Evolutionary conservation across 805 yeast species (phyloP).

Genomic region (Metschnikowia cubensis): DNA sequence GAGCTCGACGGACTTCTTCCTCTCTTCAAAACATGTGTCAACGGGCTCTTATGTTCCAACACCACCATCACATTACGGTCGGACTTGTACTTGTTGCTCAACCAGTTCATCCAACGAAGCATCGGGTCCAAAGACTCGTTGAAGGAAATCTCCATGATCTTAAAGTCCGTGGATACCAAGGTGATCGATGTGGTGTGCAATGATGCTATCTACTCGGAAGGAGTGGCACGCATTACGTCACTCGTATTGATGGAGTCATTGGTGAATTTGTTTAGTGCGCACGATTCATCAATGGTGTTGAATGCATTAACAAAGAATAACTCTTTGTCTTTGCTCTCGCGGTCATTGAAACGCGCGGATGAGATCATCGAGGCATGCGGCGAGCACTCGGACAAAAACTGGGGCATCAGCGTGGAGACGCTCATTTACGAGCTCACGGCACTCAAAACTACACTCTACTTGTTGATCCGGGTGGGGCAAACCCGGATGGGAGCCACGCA

Average conservation of each 20-base stretch:
- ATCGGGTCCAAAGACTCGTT: conserved; percentile 39
- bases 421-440: conserved; percentile 72
- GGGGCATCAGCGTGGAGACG: conserved; percentile 45
- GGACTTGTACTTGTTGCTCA: conserved; percentile 72
- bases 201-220: conserved; percentile 79
- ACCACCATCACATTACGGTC: conserved; percentile 68
- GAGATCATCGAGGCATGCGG: conserved; percentile 46
- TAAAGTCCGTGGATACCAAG: conserved; percentile 56
- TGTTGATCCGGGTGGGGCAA: conserved; percentile 72
- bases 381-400: conserved; percentile 8
- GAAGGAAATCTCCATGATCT: conserved; percentile 47
- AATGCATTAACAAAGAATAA: conserved; percentile 63
- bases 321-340: conserved; percentile 58
- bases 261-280: conserved; percentile 50
- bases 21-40: conserved; percentile 67
- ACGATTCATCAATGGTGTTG: conserved; percentile 49
- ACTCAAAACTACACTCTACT: conserved; percentile 64
- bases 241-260: conserved; percentile 69
- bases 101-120: conserved; percentile 56
- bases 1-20: conserved; percentile 49
- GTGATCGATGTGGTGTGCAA: conserved; percentile 63
- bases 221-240: conserved; percentile 69
- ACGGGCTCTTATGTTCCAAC: conserved; percentile 67
- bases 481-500: conserved; percentile 74
- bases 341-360: conserved; percentile 67